Evolutionary conservation across 2,329 filamentous ascomycete species (phyloP).

Genomic region (Aspergillus phoenicis): DNA sequence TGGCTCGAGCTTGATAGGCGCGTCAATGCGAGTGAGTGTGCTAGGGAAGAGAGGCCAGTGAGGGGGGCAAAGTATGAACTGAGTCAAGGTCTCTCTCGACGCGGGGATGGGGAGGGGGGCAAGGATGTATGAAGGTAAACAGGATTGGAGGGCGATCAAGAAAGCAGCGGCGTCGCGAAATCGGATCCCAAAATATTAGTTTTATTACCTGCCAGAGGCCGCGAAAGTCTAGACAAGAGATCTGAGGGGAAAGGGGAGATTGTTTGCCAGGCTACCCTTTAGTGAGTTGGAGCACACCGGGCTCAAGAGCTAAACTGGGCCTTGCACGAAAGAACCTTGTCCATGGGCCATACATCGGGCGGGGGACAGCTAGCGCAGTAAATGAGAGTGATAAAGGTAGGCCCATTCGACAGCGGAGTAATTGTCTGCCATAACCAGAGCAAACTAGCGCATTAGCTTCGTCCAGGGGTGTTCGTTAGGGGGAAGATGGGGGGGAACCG

Average conservation of each 20-base stretch:
- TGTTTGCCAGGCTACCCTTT: constrained; percentile 9
- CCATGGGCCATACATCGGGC: constrained; percentile 11
- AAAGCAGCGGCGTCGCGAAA: constrained; percentile 1
- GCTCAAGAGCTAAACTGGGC: constrained; percentile 16
- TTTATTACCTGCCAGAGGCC: background rate
- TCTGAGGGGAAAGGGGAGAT: constrained; percentile 18
- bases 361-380: constrained; percentile 14
- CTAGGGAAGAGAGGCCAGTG: constrained; percentile 1
- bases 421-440: background rate
- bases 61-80: background rate
- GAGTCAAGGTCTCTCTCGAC: constrained; percentile 8
- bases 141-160: background rate
- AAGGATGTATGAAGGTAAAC: constrained; percentile 3
- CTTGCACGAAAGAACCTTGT: constrained; percentile 14
- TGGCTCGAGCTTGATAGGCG: background rate
- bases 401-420: background rate
- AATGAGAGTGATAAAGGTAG: constrained; percentile 11
- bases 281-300: constrained; percentile 11
- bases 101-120: constrained; percentile 3
- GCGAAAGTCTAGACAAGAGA: constrained; percentile 12
- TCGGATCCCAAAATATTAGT: background rate
- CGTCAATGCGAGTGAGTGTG: background rate
- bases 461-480: constrained; percentile 39
- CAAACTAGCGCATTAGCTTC: constrained; percentile 20
- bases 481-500: constrained; percentile 24